Evolutionary conservation across 257 asterid genomes (phyloP).

Genomic region (Solanum raphanifolium): DNA sequence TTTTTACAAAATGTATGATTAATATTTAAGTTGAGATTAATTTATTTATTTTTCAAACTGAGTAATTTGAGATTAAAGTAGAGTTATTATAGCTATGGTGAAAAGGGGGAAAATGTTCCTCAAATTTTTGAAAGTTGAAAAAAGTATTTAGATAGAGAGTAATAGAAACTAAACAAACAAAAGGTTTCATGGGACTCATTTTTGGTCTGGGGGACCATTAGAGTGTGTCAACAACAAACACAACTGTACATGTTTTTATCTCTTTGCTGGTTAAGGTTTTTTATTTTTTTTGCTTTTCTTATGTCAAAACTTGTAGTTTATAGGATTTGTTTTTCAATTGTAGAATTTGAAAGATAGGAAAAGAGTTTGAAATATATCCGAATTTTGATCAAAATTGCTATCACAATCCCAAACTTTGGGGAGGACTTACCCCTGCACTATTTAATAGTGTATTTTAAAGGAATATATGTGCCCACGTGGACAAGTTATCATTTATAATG

Average conservation of each 20-base stretch:
- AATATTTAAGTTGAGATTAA: too few species aligned
- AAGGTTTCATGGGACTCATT: not conserved
- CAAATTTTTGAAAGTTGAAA: not conserved
- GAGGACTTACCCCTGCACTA: too few species aligned
- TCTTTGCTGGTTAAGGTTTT: not conserved
- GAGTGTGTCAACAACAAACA: not conserved
- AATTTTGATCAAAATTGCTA: too few species aligned
- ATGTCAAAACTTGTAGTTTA: not conserved
- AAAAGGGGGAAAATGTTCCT: not conserved
- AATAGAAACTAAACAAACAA: not conserved
- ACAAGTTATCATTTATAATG: too few species aligned
- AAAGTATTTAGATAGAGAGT: not conserved
- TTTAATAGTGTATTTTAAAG: too few species aligned
- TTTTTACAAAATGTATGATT: too few species aligned
- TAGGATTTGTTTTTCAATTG: not conserved
- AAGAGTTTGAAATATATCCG: too few species aligned
- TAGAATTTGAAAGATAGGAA: not conserved
- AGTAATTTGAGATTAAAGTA: too few species aligned
- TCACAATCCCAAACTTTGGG: too few species aligned
- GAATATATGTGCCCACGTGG: too few species aligned
- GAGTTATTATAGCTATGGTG: not conserved
- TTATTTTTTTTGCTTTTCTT: not conserved
- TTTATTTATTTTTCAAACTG: too few species aligned
- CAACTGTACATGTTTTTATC: not conserved
- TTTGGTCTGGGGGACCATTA: not conserved